Evolutionary conservation across 2,329 filamentous ascomycete genomes (phyloP), one percentile per base, ranked within the genome.

Genomic region (Ceratocystis cacaofunesta): DNA sequence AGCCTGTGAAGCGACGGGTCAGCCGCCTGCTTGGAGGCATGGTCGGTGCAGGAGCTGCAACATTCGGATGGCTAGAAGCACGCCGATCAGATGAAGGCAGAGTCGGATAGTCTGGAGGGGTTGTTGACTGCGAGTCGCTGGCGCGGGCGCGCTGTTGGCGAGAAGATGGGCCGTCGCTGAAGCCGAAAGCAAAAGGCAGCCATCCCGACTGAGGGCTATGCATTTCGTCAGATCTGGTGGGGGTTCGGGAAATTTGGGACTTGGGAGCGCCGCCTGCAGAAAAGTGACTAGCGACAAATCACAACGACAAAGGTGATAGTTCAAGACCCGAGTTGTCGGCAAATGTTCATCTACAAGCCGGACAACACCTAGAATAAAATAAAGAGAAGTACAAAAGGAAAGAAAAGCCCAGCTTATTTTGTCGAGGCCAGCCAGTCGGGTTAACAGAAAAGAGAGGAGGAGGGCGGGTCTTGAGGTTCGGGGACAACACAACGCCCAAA

Each of bases 1-100:
- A 73, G 12, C 76, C 76, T 19, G 74, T 70, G 67, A 77, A 76
- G 28, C 70, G 46, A 62, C 68, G 44, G 30, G 68, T 48, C 17
- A 60, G 52, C 7, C 41, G 41, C 19, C 63, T 64, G 12, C 22
- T 52, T 57, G 63, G 46, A 5, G 60, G 48, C 5, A 65, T 30
- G 4, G 65, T 63, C 8, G 66, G 66, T 22, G 28, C 32, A 15
- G 63, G 66, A 8, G 41, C 43, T 15, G 58, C 22, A 22, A 67
- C 32, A 30, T 43, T 30, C 4, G 46, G 43, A 36, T 22, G 55
- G 25, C 19, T 30, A 22, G 62, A 36, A 3, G 60, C n/a, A 28
- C 36, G 63, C 1, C 30, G 32, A 8, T 43, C 25, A 7, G 62
- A 3, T 6, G 61, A 17, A 43, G 30, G 48, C 22, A 36, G 43